Evolutionary conservation across 768 basidiomycete species (phyloP).

Genomic region (Leccinum truebloodii): DNA sequence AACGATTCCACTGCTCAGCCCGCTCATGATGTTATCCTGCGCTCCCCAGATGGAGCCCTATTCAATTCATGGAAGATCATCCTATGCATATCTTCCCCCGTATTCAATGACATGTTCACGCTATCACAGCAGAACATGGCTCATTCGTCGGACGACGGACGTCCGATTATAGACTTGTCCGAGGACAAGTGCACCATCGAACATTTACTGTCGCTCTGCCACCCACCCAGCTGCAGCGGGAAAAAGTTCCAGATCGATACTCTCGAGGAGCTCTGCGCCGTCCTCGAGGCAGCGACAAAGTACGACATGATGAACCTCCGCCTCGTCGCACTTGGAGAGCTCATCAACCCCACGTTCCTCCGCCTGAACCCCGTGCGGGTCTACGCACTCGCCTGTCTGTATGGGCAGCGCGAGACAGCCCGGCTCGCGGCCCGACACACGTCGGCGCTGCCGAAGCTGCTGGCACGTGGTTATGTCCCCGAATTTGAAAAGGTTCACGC

Average conservation of each 20-base stretch:
- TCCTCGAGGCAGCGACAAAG: slow-evolving; percentile 15
- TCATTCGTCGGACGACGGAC: background rate
- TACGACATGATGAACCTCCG: slow-evolving; percentile 17
- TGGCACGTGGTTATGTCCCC: background rate
- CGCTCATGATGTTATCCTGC: slow-evolving; percentile 16
- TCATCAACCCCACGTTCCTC: slow-evolving; percentile 6
- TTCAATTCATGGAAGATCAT: slow-evolving; percentile 12
- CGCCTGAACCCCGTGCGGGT: slow-evolving; percentile 3
- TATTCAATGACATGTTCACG: slow-evolving; percentile 18
- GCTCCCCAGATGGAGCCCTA: slow-evolving; percentile 12
- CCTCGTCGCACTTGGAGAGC: slow-evolving; percentile 1
- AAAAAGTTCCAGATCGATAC: background rate
- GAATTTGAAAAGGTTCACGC: slow-evolving; percentile 16
- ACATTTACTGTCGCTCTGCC: slow-evolving; percentile 12
- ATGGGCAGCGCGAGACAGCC: background rate
- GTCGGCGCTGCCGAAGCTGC: slow-evolving; percentile 7
- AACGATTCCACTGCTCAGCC: slow-evolving; percentile 2
- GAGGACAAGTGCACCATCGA: slow-evolving; percentile 12
- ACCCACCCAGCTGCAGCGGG: slow-evolving; percentile 3
- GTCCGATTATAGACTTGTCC: slow-evolving; percentile 11
- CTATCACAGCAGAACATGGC: slow-evolving; percentile 7
- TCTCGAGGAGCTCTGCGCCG: slow-evolving; percentile 3
- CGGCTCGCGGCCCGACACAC: slow-evolving; percentile 13
- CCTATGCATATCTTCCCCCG: slow-evolving; percentile 11
- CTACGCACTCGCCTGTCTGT: slow-evolving; percentile 18